Evolutionary conservation across 1,284 basidiomycete genomes (phyloP), one percentile per base, ranked within the genome.

Genomic region (Chalciporus sp.): DNA sequence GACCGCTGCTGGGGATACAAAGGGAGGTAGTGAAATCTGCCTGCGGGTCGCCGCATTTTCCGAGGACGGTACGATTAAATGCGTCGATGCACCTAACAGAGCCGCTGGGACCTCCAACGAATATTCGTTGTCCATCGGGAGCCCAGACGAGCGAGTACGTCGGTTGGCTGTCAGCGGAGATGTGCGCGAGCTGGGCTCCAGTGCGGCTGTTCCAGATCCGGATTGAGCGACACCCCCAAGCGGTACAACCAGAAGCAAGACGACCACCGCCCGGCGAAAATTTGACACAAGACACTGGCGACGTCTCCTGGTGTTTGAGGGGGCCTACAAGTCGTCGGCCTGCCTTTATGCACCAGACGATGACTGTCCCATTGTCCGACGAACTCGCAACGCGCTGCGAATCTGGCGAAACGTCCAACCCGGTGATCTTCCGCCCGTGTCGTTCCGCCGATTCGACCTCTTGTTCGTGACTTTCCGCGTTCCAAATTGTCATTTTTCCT

Each of bases 261-360:
- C 33, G 33, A 35, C 33, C 33, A 16, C 33, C 33, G 16, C 33
- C 33, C 14, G 33, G 33, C 33, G 33, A 35, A 35, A 35, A 35
- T 6, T n/a, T 35, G 33, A 35, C 33, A 12, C 14, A 35, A 35
- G 42, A 42, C 20, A 42, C 42, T 42, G 17, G 23, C 11, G 42
- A 44, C n/a, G 20, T 23, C 23, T 39, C 37, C 17, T 39, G 37
- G 37, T 39, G 37, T 39, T 39, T 39, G 37, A 39, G 37, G 5
- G 26, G 41, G 7, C 41, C 41, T 2, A 27, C 17, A n/a, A 27
- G 42, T 28, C 16, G 42, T 10, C 17, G n/a, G 19, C 20, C 44
- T 14, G 19, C 17, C 31, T 48, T 42, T 27, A 55, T 14, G 6
- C 8, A 4, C 58, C 49, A 71, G 69, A 43, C 65, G 74, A 26